Evolutionary conservation across 768 basidiomycete species (phyloP), one percentile per base, ranked within the genome.

Genomic region (Cyathus striatus): DNA sequence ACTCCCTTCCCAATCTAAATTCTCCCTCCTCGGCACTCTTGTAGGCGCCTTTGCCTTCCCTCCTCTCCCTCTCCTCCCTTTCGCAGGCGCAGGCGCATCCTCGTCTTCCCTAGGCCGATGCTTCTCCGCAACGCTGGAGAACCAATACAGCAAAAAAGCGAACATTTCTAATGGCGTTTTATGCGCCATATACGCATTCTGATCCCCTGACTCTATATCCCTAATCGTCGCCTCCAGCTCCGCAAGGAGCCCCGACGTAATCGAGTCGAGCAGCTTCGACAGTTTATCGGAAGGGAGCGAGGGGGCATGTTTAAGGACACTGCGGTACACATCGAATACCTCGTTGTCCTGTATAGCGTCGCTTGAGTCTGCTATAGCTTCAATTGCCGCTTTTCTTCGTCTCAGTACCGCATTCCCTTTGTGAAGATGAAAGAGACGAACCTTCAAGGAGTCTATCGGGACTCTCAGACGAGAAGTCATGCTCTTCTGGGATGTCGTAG

Each of bases 121-220:
- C 50, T 84, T 86, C 62, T 95, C 92, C 1, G 83, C 86, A 0
- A 82, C 82, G 9, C 69, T 64, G 13, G 90, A 86, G 57, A 94
- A 94, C 93, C 93, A 97, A 47, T 83, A 75, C n/a, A 96, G 63
- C 20, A 97, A 68, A 59, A 98, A 97, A 5, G 86, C 87, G 60
- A 90, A 97, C 72, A 88, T 83, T 60, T 98, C 96, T 46, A 99
- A 70, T 0, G 90, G 79, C 3, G 58, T 49, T 59, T 84, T 88
- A 61, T 92, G 91, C 0, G 68, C 54, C 49, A 74, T 61, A 52
- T 77, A 72, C 1, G 72, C 68, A 44, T 84, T 71, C 45, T 81
- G 76, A 38, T 84, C 78, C 21, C 85, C 88, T 5, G 76, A 67
- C 6, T 87, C 82, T 20, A 88, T 62, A 49, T 91, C 88, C 41